Evolutionary conservation across 2,329 filamentous ascomycete genomes (phyloP), one percentile per base, ranked within the genome.

Genomic region (Emergomyces orientalis): DNA sequence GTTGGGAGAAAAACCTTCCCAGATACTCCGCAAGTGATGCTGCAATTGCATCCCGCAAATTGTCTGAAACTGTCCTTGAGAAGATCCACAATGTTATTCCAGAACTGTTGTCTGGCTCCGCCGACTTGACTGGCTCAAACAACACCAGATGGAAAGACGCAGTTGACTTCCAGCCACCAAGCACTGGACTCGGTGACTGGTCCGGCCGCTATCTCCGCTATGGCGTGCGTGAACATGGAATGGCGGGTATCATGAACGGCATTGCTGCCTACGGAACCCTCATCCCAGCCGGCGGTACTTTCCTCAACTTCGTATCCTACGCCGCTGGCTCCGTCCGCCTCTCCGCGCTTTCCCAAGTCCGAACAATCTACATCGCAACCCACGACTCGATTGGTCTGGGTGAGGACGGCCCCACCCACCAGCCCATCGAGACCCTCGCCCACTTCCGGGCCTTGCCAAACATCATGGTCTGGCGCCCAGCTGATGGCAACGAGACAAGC

Each of bases 261-360:
- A 84, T 99, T 65, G 86, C 91, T 68, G 94, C 92, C 67, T 99
- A 97, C 79, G 94, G 94, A 71, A 96, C 91, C 73, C 83, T 97
- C 74, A 88, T 99, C 75, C 94, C 94, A 70, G 96, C 92, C 71
- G 87, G 87, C 69, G 94, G 94, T 80, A 97, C 94, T 73, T 99
- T 99, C 88, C 84, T 99, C 71, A 99, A 97, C 88, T 99, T 99
- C 79, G 91, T 97, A 70, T 97, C 93, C 32, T 99, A 99, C 78
- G 93, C 90, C 70, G 91, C 94, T 69, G 94, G 94, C 79, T 88
- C 94, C 72, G 88, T 97, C 75, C 93, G 94, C 80, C 87, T 99
- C 65, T 96, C 92, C 45, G 87, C 94, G 49, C 86, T 99, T 70
- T 96, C 92, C 56, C 92, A 90, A 78, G 84, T 92, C 77, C 93